Conservation (phyloP, 257 asterid genomes). For the Osmanthus fragrans region DNA sequence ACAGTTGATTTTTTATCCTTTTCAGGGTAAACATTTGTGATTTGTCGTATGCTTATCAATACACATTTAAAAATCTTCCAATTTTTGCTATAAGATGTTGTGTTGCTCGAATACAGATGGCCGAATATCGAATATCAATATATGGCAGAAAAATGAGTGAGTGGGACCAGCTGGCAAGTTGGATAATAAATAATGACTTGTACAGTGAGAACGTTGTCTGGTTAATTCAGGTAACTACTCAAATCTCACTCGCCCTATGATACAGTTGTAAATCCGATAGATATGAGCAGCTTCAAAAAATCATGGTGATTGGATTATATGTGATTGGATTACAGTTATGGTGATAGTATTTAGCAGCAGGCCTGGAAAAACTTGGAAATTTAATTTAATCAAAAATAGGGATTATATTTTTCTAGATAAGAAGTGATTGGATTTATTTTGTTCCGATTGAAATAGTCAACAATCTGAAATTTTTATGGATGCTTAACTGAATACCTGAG, state of each 20-base stretch:
- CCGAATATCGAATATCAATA: slow-evolving; percentile 89
- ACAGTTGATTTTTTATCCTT: neutral
- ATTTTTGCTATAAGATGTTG: slow-evolving; percentile 1
- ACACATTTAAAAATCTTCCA: neutral
- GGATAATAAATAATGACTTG: slow-evolving; percentile 88
- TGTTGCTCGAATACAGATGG: slow-evolving; percentile 69
- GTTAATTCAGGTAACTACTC: slow-evolving; percentile 79
- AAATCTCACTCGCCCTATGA: slow-evolving; percentile 4
- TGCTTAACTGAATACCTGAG: neutral
- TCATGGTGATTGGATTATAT: neutral
- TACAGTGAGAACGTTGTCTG: slow-evolving; percentile 94
- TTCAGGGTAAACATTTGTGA: neutral
- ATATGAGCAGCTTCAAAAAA: neutral
- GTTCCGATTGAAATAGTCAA: neutral
- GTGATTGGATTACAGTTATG: no score
- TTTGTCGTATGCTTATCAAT: neutral
- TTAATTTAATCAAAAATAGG: neutral
- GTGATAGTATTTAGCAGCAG: no score
- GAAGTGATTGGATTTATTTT: neutral
- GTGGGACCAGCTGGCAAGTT: slow-evolving; percentile 98
- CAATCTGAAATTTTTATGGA: neutral
- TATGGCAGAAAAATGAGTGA: slow-evolving; percentile 97
- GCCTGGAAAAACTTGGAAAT: neutral
- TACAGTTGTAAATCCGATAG: neutral
- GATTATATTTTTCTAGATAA: neutral